These are phyloP conservation scores for Trichosporon sp. DNA, from an alignment of 1,284 basidiomycete genomes.

Conservation along the genomic window DNA sequence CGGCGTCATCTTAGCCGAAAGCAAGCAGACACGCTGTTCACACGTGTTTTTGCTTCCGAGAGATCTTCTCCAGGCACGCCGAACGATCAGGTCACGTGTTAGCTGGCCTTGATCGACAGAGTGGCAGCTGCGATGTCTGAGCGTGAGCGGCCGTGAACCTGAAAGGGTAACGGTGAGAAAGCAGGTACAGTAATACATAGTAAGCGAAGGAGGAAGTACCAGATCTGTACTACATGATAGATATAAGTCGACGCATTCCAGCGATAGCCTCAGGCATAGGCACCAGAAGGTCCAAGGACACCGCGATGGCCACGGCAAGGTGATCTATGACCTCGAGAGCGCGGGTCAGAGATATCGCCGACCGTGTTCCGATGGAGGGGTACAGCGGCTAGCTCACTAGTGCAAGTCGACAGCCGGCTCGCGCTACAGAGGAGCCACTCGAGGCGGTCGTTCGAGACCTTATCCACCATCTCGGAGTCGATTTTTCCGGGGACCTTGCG, in stretches of 20 bases:
- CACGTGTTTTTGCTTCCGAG: conserved; percentile 2
- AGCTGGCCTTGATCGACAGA: neutral
- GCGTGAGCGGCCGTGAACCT: too few species aligned
- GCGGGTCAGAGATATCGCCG: neutral
- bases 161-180: too few species aligned
- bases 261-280: too few species aligned
- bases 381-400: neutral
- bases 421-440: too few species aligned
- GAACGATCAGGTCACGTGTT: neutral
- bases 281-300: too few species aligned
- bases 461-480: neutral
- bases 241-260: too few species aligned
- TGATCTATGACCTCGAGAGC: neutral
- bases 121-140: neutral
- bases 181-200: neutral
- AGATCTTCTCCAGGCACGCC: neutral
- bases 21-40: neutral
- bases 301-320: neutral
- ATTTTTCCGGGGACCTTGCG: neutral
- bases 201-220: neutral
- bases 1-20: neutral
- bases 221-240: neutral
- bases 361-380: neutral
- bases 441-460: too few species aligned
- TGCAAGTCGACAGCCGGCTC: neutral